Percentiles rank a stretch among this genome's conserved stretches.
These are phyloP conservation scores for Pleurotus eryngii DNA, from an alignment of 768 basidiomycete genomes.

Conservation along the genomic window DNA sequence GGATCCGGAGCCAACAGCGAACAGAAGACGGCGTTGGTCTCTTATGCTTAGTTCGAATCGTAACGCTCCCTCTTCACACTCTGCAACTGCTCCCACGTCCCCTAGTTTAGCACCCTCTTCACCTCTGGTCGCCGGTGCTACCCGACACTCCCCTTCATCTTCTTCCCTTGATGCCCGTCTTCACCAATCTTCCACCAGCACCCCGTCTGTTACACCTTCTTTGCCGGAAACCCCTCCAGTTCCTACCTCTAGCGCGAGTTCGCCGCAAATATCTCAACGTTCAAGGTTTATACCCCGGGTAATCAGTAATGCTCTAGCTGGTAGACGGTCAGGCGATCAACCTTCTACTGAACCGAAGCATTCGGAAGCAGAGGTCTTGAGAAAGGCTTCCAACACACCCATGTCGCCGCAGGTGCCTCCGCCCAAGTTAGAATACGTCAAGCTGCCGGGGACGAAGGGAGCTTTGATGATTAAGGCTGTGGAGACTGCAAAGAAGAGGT, in stretches of 20 bases:
- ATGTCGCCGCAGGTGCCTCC: conserved; percentile 55
- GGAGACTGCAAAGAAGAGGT: conserved; percentile 90
- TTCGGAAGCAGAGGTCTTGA: conserved; percentile 38
- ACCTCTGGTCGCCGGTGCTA: conserved; percentile 35
- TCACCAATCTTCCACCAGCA: conserved; percentile 23
- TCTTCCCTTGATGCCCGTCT: conserved; percentile 21
- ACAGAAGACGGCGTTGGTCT: conserved; percentile 70
- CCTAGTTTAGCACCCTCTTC: conserved; percentile 25
- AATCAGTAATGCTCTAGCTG: conserved; percentile 59
- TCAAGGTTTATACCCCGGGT: conserved; percentile 70
- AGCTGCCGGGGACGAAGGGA: conserved; percentile 88
- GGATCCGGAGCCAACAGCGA: conserved; percentile 29
- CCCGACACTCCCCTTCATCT: conserved; percentile 24
- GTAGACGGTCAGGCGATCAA: conserved; percentile 58
- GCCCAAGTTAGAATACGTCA: conserved; percentile 88
- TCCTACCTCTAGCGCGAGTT: conserved; percentile 20
- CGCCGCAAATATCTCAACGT: conserved; percentile 33
- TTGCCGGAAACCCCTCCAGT: conserved; percentile 16
- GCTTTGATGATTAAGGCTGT: conserved; percentile 82
- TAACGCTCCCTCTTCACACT: conserved; percentile 17
- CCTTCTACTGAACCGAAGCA: conserved; percentile 34
- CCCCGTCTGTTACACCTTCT: conserved; percentile 19
- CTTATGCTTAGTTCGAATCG: conserved; percentile 43
- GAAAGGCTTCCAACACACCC: conserved; percentile 27
- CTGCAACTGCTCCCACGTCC: conserved; percentile 21